Percentiles rank a stretch among this genome's conserved stretches.
Evolutionary conservation across 306 rosid genomes (phyloP).

Genomic region (Dryas drummondii): DNA sequence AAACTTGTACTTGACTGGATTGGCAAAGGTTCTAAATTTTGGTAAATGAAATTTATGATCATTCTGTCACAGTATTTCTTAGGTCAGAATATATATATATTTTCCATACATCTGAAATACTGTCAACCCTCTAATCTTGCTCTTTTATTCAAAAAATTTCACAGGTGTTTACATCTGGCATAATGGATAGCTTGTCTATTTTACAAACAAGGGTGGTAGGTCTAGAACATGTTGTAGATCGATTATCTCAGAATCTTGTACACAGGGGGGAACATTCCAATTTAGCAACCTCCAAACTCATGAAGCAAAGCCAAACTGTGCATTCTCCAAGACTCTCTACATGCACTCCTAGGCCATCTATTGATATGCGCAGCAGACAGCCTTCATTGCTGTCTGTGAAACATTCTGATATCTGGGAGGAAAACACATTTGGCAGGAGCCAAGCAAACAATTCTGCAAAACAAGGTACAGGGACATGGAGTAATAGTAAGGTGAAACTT

Average conservation of each 20-base stretch:
- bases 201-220: slow-evolving; percentile 69
- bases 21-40: neutral
- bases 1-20: neutral
- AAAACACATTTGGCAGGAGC: slow-evolving; percentile 47
- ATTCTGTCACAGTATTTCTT: neutral
- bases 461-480: slow-evolving; percentile 51
- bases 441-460: slow-evolving; percentile 38
- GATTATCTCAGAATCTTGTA: slow-evolving; percentile 51
- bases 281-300: slow-evolving; percentile 53
- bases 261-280: slow-evolving; percentile 46
- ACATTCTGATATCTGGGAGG: slow-evolving; percentile 51
- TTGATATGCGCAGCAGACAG: slow-evolving; percentile 45
- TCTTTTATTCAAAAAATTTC: slow-evolving; percentile 8
- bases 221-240: slow-evolving; percentile 64
- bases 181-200: slow-evolving; percentile 63
- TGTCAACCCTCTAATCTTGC: neutral
- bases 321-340: slow-evolving; percentile 62
- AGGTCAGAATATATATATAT: neutral
- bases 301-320: slow-evolving; percentile 45
- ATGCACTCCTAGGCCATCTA: slow-evolving; percentile 72
- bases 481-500: slow-evolving; percentile 40
- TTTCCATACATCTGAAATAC: neutral
- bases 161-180: slow-evolving; percentile 67
- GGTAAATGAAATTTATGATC: neutral
- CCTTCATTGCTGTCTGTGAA: slow-evolving; percentile 43